Evolutionary conservation across 1,284 basidiomycete genomes (phyloP).

Genomic region (Ceratobasidium sp.): DNA sequence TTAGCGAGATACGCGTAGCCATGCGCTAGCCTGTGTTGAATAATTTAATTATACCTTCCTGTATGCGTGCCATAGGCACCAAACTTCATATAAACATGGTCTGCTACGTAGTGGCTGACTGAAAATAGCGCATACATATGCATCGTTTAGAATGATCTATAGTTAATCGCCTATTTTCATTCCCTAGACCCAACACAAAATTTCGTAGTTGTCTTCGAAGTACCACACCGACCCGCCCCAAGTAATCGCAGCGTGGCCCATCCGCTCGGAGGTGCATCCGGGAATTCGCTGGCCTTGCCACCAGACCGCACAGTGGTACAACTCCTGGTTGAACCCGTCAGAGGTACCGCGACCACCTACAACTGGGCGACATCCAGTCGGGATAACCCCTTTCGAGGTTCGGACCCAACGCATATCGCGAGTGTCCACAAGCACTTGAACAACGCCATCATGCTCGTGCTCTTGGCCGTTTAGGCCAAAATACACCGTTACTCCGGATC

Average conservation of each 20-base stretch:
- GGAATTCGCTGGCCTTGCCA: constrained; percentile 41
- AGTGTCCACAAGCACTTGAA: constrained; percentile 29
- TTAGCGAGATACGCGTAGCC: too few species aligned
- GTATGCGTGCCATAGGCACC: too few species aligned
- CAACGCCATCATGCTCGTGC: constrained; percentile 22
- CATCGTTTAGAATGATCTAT: too few species aligned
- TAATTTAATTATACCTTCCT: too few species aligned
- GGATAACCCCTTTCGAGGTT: constrained; percentile 22
- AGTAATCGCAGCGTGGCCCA: constrained; percentile 31
- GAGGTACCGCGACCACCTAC: constrained; percentile 11
- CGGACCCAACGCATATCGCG: constrained; percentile 39
- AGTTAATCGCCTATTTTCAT: too few species aligned
- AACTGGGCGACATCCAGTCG: constrained; percentile 40
- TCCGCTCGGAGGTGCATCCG: constrained; percentile 31
- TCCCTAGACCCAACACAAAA: constrained; percentile 34
- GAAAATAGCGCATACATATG: not conserved
- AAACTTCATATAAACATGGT: too few species aligned
- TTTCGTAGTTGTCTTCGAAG: constrained; percentile 29
- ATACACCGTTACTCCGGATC: constrained; percentile 24
- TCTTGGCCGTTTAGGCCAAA: constrained; percentile 26
- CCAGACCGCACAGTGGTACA: constrained; percentile 44
- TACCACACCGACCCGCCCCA: constrained; percentile 39
- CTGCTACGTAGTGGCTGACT: too few species aligned
- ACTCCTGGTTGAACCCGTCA: constrained; percentile 13
- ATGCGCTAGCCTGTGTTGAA: too few species aligned